Evolutionary conservation across 768 basidiomycete species (phyloP), one percentile per base, ranked within the genome.

Genomic region (Tylopilus sp.): DNA sequence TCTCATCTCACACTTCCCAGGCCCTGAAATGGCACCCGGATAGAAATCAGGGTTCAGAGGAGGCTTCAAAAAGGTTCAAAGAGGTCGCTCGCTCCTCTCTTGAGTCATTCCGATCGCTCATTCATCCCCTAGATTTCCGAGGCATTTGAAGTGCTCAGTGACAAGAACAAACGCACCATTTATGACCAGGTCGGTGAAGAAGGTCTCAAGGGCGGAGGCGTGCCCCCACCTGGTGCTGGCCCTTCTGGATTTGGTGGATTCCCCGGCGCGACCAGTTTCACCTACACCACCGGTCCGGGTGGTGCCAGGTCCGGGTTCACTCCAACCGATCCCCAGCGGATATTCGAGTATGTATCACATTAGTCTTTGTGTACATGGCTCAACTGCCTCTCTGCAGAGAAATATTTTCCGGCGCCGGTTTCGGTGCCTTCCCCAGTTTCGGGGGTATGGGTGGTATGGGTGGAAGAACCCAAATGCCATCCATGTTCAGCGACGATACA

Each of bases 161-260:
- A 97, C 70, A 82, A 82, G 68, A 76, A 91, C 65, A 93, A 92
- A 63, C 86, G 91, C 21, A 71, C 88, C 0, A 65, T 92, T 7
- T 98, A 94, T 57, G 95, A 97, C 69, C 91, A 97, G 59, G 86
- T 94, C 49, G 95, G 95, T 31, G 94, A 97, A 67, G 95, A 97
- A 50, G 95, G 95, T 2, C 78, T 98, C 58, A 98, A 98, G 67
- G 80, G 80, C 7, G 80, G 80, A 31, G 80, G 75, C 1, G 60
- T 73, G 26, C 80, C 83, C 51, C 80, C n/a, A n/a, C n/a, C 78
- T 30, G 79, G 79, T 39, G 79, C 78, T 39, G 71, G 77, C 35
- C 58, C 59, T 13, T 67, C 75, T 6, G 72, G 75, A 15, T 75
- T 75, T 56, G 62, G 65, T 42, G 69, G 71, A 42, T 81, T 79